These are phyloP conservation scores for Taiozyma sp. DNA, from an alignment of 1,139 yeast species.

Conservation along the genomic window DNA sequence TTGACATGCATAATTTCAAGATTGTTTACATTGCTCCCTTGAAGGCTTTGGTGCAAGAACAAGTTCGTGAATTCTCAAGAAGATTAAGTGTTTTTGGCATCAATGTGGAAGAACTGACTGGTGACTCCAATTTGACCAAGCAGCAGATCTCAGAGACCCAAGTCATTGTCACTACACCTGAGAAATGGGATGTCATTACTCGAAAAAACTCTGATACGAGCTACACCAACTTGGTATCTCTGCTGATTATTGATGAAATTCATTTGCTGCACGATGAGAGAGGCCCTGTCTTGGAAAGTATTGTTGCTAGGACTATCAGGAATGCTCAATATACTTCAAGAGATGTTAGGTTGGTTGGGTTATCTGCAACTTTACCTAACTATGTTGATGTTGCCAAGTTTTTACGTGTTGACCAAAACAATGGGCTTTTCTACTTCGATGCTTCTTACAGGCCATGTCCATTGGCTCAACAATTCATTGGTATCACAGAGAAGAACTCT, in stretches of 20 bases:
- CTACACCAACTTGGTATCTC: slow-evolving; percentile 57
- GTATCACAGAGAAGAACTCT: slow-evolving; percentile 82
- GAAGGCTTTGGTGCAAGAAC: slow-evolving; percentile 94
- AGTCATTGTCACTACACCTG: slow-evolving; percentile 88
- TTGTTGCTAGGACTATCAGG: slow-evolving; percentile 71
- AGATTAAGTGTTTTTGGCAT: slow-evolving; percentile 65
- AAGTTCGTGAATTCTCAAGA: slow-evolving; percentile 79
- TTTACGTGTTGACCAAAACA: slow-evolving; percentile 55
- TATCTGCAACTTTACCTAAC: slow-evolving; percentile 94
- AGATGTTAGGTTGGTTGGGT: slow-evolving; percentile 69
- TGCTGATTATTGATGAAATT: slow-evolving; percentile 89
- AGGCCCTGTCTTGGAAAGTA: slow-evolving; percentile 91
- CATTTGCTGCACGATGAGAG: slow-evolving; percentile 92
- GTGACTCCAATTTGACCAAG: slow-evolving; percentile 78
- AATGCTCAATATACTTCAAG: slow-evolving; percentile 38
- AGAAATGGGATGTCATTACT: slow-evolving; percentile 95
- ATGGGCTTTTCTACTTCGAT: slow-evolving; percentile 66
- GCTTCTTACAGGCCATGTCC: slow-evolving; percentile 90
- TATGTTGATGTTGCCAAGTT: slow-evolving; percentile 84
- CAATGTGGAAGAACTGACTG: slow-evolving; percentile 82
- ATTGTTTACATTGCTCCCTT: slow-evolving; percentile 91
- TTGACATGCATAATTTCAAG: slow-evolving; percentile 58
- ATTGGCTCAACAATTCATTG: slow-evolving; percentile 80
- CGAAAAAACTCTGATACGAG: slow-evolving; percentile 67
- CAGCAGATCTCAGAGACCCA: slow-evolving; percentile 79